phyloP scores from a whole-genome alignment of 2,329 filamentous ascomycete species.

The Paraconiothyrium sp. region DNA sequence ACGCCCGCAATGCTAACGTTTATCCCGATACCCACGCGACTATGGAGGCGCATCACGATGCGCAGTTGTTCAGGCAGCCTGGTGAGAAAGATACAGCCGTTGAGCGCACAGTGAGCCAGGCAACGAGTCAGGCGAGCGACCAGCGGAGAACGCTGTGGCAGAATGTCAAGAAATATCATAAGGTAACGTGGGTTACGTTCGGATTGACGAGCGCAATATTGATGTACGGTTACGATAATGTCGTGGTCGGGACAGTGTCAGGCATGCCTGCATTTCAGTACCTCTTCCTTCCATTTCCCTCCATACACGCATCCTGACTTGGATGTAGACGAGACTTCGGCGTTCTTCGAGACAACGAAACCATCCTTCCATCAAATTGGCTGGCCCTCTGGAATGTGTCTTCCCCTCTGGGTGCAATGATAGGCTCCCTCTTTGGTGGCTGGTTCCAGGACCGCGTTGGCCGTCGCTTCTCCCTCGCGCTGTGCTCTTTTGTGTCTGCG shows the following conservation, averaged over 20 bases:
- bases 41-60: background rate
- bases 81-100: background rate
- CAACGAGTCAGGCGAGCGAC: slow-evolving; percentile 21
- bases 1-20: background rate
- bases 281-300: slow-evolving; percentile 14
- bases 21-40: background rate
- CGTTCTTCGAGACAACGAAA: slow-evolving; percentile 31
- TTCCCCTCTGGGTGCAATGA: slow-evolving; percentile 39
- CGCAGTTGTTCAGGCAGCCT: background rate
- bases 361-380: slow-evolving; percentile 42
- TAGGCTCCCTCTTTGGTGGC: slow-evolving; percentile 36
- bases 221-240: slow-evolving; percentile 44
- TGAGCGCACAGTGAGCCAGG: background rate
- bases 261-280: slow-evolving; percentile 44
- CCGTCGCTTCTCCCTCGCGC: slow-evolving; percentile 33
- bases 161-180: slow-evolving; percentile 43
- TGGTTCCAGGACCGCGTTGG: slow-evolving; percentile 40
- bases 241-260: slow-evolving; percentile 40
- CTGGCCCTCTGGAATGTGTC: slow-evolving; percentile 42
- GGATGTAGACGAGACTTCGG: slow-evolving; percentile 36
- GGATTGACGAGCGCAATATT: slow-evolving; percentile 38
- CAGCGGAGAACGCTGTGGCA: slow-evolving; percentile 38
- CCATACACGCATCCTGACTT: background rate
- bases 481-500: slow-evolving; percentile 37
- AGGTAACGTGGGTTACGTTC: slow-evolving; percentile 36